Evolutionary conservation across 768 basidiomycete species (phyloP), one percentile per base, ranked within the genome.

Genomic region (Rhodotorula diobovata): DNA sequence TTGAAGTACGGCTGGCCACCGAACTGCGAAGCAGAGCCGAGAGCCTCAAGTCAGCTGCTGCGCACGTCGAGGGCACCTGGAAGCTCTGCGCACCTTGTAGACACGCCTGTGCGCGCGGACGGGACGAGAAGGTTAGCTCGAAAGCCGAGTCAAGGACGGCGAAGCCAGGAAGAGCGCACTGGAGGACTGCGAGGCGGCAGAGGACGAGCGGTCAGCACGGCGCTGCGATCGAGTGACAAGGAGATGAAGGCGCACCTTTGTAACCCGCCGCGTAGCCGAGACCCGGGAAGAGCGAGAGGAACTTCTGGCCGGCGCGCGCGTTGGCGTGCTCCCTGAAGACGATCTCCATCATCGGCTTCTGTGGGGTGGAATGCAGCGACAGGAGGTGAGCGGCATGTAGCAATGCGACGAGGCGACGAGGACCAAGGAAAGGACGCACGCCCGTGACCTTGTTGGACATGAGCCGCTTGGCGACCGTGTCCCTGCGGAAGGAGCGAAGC

Each of bases 1-100:
- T 93, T 90, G 82, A 97, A 96, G 85, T 88, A 98, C 23, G 95
- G 95, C 82, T 99, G 95, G 11, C 95, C 95, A 72, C 95, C 95
- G 78, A 98, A 99, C 82, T 99, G 87, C 94, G 41, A 43, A 18
- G 41, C 14, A 18, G 14, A 18, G 12, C 3, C 8, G 41, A 43
- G 41, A 15, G 12, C 3, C 6, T 9, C 14, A 2, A 20, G 32
- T 54, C 32, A 25, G 53, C 7, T 4, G 34, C n/a, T 34, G 32
- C 2, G 53, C 30, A 21, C 23, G n/a, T 6, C 35, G 30, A 28
- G 9, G 12, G 16, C 12, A 34, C 54, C 25, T 25, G 2, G 39
- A 28, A 2, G 35, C 34, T 0, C 1, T 1, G 43, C 70, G 23
- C 16, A 76, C 75, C 61, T 76, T 76, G 75, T 78, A 78, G 9